Base-by-base conservation (phyloP, 768 basidiomycete species). In the Xerocomellus amylosporus region DNA sequence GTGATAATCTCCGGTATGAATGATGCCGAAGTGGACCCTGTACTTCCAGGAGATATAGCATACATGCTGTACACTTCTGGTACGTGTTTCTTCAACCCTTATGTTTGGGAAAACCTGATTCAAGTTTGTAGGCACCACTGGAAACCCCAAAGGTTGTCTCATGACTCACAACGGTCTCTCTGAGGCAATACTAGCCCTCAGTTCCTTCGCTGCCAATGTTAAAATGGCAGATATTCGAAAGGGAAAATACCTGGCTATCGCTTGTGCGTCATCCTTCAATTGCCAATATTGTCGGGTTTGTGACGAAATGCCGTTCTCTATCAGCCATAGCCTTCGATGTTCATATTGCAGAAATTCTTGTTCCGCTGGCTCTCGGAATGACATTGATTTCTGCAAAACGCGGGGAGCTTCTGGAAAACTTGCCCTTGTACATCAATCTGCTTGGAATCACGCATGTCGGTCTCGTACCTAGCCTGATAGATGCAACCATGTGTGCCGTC, bases 241-340 rank as follows among this genome's bases (percentile, higher is more conserved):
- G 20, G 70, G 70, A 30, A 71, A 54, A 39, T 75, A 72, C 56
- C 62, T 79, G 22, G 77, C 73, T 15, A 64, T 78, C 36, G 79
- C 78, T 37, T 81, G 77, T 80, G 46, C 58, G 73, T 69, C 30
- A 34, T 33, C 39, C 19, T 24, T 17, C 26, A 6, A 43, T 15
- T 51, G 37, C 28, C 7, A 7, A 24, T 12, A 36, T 28, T 38
- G 19, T 8, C 15, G 8, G 24, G 34, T 42, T 51, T 31, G 36
- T 61, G n/a, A 56, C 31, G 33, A 13, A 14, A 17, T n/a, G 9
- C 17, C 19, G n/a, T 30, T 28, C 26, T 39, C 24, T 15, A 8
- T 14, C 55, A 81, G 80, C 80, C 15, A 74, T 79, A 46, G 79
- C 79, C 12, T 81, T 81, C 58, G 79, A 81, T 51, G 79, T 81